Percentiles rank a stretch among this genome's conserved stretches.
phyloP scores from a whole-genome alignment of 192 early-diverging fungal species.

The Physocladia obscura region DNA sequence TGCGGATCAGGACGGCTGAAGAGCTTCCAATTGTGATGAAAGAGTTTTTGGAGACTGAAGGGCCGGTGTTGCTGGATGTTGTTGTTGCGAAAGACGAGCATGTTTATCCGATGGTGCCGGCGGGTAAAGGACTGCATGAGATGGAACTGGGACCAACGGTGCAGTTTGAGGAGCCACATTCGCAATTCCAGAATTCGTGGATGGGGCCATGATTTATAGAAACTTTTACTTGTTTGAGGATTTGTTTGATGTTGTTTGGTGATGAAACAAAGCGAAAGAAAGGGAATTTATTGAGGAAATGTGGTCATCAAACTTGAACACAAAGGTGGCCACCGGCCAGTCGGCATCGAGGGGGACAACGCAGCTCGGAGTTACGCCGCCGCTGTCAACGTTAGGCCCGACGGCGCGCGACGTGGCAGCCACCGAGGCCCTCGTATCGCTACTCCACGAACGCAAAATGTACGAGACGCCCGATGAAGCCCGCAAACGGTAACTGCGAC shows the following conservation, averaged over 20 bases:
- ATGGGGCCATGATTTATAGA: conserved; percentile 44
- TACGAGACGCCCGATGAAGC: conserved; percentile 89
- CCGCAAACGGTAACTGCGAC: conserved; percentile 63
- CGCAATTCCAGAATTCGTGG: conserved; percentile 51
- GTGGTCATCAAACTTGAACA: too few species aligned
- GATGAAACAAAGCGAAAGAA: too few species aligned
- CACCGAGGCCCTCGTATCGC: conserved; percentile 68
- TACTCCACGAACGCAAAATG: conserved; percentile 71
- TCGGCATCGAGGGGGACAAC: too few species aligned
- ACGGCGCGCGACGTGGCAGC: conserved; percentile 66
- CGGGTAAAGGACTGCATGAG: conserved; percentile 89
- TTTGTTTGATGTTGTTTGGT: not conserved
- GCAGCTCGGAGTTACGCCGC: conserved; percentile 72
- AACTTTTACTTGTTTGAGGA: not conserved
- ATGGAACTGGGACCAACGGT: conserved; percentile 49
- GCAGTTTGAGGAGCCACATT: conserved; percentile 43
- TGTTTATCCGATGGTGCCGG: conserved; percentile 97
- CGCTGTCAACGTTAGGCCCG: conserved; percentile 66
- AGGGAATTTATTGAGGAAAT: too few species aligned
- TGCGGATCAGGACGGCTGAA: conserved; percentile 78
- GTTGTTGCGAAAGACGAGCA: conserved; percentile 90
- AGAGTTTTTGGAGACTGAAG: conserved; percentile 80
- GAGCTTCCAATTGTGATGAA: conserved; percentile 84
- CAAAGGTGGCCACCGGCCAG: too few species aligned
- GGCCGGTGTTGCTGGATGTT: conserved; percentile 90